Conservation (phyloP, 257 asterid genomes). For the Rubia yunnanensis region DNA sequence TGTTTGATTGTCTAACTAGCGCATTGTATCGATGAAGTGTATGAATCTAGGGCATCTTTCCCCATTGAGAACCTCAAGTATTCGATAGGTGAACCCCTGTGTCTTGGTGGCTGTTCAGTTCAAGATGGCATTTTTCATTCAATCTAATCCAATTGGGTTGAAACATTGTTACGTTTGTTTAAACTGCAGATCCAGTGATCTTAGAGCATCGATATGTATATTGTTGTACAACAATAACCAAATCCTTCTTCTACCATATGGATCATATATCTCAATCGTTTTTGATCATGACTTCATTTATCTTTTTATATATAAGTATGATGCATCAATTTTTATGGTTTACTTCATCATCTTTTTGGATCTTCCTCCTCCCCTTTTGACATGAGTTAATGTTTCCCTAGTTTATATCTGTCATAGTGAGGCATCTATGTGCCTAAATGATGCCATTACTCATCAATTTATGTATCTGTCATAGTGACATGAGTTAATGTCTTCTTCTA, state of each 20-base stretch:
- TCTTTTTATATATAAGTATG: background rate
- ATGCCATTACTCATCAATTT: too few relatives aligned
- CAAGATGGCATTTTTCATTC: background rate
- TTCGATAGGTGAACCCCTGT: background rate
- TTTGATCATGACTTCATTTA: too few relatives aligned
- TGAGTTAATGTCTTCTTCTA: too few relatives aligned
- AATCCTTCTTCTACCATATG: background rate
- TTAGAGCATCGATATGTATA: background rate
- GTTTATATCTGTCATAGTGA: background rate
- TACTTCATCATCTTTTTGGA: background rate
- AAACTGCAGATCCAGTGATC: background rate
- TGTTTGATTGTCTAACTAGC: background rate
- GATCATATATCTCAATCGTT: background rate
- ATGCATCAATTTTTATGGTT: background rate
- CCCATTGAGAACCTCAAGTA: background rate
- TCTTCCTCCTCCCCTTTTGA: background rate
- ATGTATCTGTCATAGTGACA: too few relatives aligned
- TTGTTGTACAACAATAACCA: background rate
- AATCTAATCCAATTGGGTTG: background rate
- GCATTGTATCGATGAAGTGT: background rate
- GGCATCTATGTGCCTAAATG: background rate
- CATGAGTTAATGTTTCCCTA: background rate
- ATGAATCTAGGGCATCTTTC: too few relatives aligned
- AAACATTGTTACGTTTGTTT: background rate
- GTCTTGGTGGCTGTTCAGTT: background rate